phyloP scores from a whole-genome alignment of 2,329 filamentous ascomycete species.

The Nigrospora osmanthi region DNA sequence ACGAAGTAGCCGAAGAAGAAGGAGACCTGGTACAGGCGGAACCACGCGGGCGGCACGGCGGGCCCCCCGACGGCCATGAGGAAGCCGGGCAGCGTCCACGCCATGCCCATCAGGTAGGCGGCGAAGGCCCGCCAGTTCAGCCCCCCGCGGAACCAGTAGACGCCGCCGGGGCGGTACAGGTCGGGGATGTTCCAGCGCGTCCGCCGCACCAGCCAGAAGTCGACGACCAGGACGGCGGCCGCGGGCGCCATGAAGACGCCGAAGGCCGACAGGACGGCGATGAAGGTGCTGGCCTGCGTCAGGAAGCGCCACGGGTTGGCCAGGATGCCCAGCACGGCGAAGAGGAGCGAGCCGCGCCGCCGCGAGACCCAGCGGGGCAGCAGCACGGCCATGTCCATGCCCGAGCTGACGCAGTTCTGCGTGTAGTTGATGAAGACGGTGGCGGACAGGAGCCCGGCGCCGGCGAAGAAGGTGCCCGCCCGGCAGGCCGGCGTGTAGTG shows the following conservation, averaged over 20 bases:
- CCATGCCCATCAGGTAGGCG: conserved; percentile 7
- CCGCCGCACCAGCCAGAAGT: conserved; percentile 10
- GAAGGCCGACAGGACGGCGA: conserved; percentile 11
- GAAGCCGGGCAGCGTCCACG: conserved; percentile 7
- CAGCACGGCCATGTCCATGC: conserved; percentile 11
- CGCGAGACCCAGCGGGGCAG: conserved; percentile 7
- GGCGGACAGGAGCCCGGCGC: conserved; percentile 6
- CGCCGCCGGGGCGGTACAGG: conserved; percentile 10
- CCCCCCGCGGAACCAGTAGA: conserved; percentile 7
- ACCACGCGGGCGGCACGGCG: conserved; percentile 3
- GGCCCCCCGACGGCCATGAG: conserved; percentile 7
- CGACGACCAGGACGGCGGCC: conserved; percentile 9
- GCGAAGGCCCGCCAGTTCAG: conserved; percentile 9
- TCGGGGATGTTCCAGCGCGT: conserved; percentile 11
- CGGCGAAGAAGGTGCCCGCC: conserved; percentile 8
- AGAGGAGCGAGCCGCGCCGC: conserved; percentile 7
- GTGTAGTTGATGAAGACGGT: conserved; percentile 9
- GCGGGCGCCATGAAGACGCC: conserved; percentile 12
- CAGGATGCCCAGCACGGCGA: conserved; percentile 7
- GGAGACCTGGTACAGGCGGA: conserved; percentile 7
- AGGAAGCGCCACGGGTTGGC: conserved; percentile 10
- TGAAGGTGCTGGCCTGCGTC: conserved; percentile 9
- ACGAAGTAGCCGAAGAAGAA: conserved; percentile 8
- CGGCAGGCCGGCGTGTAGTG: conserved; percentile 5
- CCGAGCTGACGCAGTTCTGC: conserved; percentile 9